A percentile compares a stretch with the other conserved stretches of the same genome.
Evolutionary conservation across 805 yeast species (phyloP).

Genomic region (Vanderwaltozyma verrucispora): DNA sequence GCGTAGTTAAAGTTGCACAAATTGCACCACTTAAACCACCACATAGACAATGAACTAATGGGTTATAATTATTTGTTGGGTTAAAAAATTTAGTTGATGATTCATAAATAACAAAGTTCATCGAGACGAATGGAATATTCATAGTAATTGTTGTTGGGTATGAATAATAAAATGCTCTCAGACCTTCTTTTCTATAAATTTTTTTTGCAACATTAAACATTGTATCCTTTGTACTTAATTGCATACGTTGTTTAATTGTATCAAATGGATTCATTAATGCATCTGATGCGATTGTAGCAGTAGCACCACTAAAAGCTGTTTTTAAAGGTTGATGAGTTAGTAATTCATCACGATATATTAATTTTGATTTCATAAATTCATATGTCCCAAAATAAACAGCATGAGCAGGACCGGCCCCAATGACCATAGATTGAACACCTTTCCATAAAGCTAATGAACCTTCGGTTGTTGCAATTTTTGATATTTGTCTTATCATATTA

Average conservation of each 20-base stretch:
- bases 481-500: constrained; percentile 51
- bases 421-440: constrained; percentile 81
- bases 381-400: constrained; percentile 92
- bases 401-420: constrained; percentile 99
- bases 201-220: constrained; percentile 23
- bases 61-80: constrained; percentile 73
- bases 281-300: constrained; percentile 86
- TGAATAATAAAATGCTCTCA: constrained; percentile 76
- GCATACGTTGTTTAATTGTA: constrained; percentile 94
- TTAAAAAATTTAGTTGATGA: constrained; percentile 71
- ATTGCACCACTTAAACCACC: constrained; percentile 94
- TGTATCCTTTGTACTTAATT: constrained; percentile 29
- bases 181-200: constrained; percentile 54
- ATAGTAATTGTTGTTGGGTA: constrained; percentile 92
- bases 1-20: constrained; percentile 95
- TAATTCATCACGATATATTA: constrained; percentile 27
- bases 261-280: constrained; percentile 98
- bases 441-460: constrained; percentile 89
- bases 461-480: constrained; percentile 74
- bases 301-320: constrained; percentile 83
- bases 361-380: constrained; percentile 49
- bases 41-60: constrained; percentile 80
- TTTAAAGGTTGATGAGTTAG: constrained; percentile 59
- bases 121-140: constrained; percentile 91
- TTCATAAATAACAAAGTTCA: constrained; percentile 91